A percentile compares a stretch with the other conserved stretches of the same genome.
phyloP scores from a whole-genome alignment of 768 basidiomycete genomes.

The Auriscalpium microsporum region DNA sequence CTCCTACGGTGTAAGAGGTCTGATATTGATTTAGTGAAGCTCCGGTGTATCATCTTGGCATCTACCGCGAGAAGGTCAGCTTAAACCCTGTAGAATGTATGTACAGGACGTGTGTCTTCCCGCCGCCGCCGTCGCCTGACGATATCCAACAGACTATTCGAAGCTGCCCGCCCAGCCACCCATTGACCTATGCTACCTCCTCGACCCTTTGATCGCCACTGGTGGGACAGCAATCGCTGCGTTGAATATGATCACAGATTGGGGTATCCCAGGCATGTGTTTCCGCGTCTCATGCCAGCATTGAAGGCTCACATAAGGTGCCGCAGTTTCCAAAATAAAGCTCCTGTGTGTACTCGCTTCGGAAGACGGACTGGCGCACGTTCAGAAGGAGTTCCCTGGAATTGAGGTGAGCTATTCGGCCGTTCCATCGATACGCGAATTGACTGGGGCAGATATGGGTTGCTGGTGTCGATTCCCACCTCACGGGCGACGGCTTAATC shows the following conservation, averaged over 20 bases:
- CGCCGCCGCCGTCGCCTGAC: neutral
- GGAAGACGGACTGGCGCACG: slow-evolving; percentile 57
- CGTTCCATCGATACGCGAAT: neutral
- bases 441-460: slow-evolving; percentile 62
- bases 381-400: slow-evolving; percentile 61
- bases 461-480: slow-evolving; percentile 64
- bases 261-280: slow-evolving; percentile 63
- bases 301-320: neutral
- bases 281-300: neutral
- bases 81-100: slow-evolving; percentile 88
- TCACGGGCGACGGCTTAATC: slow-evolving; percentile 74
- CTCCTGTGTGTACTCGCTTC: slow-evolving; percentile 78
- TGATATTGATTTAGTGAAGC: slow-evolving; percentile 41
- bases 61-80: slow-evolving; percentile 80
- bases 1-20: neutral
- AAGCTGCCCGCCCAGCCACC: slow-evolving; percentile 72
- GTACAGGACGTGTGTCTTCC: slow-evolving; percentile 13
- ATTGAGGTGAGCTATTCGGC: slow-evolving; percentile 52
- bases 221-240: slow-evolving; percentile 90
- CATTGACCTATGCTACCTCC: slow-evolving; percentile 76
- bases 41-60: slow-evolving; percentile 83
- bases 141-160: slow-evolving; percentile 62
- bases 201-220: slow-evolving; percentile 92
- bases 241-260: slow-evolving; percentile 74
- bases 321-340: slow-evolving; percentile 61